Conservation (phyloP, 805 yeast genomes). For the Metschnikowia lachancei region DNA sequence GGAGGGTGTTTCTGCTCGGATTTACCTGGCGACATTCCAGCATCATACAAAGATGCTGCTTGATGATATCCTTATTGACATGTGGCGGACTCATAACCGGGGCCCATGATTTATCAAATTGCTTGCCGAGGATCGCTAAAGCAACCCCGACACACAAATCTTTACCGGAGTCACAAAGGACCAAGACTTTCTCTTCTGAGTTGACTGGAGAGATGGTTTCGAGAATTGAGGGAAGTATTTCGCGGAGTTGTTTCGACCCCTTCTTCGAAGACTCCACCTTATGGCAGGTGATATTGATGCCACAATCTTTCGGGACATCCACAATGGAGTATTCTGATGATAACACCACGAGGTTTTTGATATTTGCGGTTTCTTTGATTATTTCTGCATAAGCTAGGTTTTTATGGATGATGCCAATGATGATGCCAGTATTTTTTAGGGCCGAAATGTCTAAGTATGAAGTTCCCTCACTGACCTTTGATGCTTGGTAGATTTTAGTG, state of each 20-base stretch:
- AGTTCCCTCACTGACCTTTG: not conserved
- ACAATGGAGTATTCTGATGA: constrained; percentile 17
- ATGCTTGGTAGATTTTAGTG: constrained; percentile 13
- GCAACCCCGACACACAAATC: constrained; percentile 67
- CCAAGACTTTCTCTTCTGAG: constrained; percentile 25
- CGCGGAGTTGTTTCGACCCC: constrained; percentile 62
- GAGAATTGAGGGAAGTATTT: constrained; percentile 42
- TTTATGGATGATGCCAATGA: constrained; percentile 26
- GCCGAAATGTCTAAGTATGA: constrained; percentile 13
- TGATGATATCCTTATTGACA: constrained; percentile 50
- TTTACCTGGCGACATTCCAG: constrained; percentile 52
- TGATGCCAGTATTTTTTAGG: constrained; percentile 26
- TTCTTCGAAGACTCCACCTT: constrained; percentile 47
- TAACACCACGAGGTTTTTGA: constrained; percentile 24
- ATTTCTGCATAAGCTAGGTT: constrained; percentile 16
- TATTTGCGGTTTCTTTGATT: not conserved
- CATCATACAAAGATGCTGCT: constrained; percentile 53
- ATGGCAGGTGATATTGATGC: constrained; percentile 15
- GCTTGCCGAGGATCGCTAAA: constrained; percentile 48
- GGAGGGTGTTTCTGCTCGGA: constrained; percentile 76
- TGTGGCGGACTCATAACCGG: constrained; percentile 15
- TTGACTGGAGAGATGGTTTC: constrained; percentile 19
- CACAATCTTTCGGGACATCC: constrained; percentile 12
- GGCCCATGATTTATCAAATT: constrained; percentile 45
- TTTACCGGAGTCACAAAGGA: constrained; percentile 62